Base-by-base conservation (phyloP, 768 basidiomycete genomes). In the Tylopilus sp. region DNA sequence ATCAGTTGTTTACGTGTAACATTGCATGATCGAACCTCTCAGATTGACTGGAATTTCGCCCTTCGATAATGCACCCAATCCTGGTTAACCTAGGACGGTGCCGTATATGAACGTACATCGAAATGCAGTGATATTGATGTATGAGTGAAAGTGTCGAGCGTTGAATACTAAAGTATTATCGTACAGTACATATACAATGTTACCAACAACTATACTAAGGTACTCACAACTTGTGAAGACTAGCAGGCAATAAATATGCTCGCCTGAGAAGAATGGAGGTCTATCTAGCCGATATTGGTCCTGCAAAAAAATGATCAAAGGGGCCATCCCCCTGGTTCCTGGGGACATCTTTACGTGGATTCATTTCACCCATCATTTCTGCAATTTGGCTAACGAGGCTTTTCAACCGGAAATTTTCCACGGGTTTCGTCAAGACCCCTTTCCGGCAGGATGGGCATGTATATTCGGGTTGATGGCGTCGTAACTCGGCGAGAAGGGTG, bases 361-460 rank as follows among this genome's bases (percentile, higher is more conserved):
- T 75, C 5, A 57, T 64, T 57, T 82, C 82, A 17, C 80, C 82
- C 28, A 71, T 58, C 9, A 76, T 75, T 13, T 64, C 66, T 1
- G 79, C 77, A n/a, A 85, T 67, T 4, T 73, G 71, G 28, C 75
- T 69, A 4, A 83, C 73, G 26, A 89, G 58, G 2, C 72, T 68
- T 64, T 88, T 89, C 44, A 88, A 64, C 6, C 74, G 72, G 62
- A 79, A 89, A 40, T 78, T 77, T 58, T 88, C 83, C 0, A 77
- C 72, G 0, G 87, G 87, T 20, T 72, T 74, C 12, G 60, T 71
- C 26, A 68, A 62, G 11, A 84, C 77, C 12, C 64, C 57, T 41
- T 75, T 70, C 46, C 87, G 75, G 58, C 87, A 90, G 5, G 78
- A 79, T 3, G 87, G 87, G 49, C 87, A 90, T 2, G 80, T 80